Evolutionary conservation across 345 rosid genomes (phyloP).

Genomic region (Gossypium mustelinum): DNA sequence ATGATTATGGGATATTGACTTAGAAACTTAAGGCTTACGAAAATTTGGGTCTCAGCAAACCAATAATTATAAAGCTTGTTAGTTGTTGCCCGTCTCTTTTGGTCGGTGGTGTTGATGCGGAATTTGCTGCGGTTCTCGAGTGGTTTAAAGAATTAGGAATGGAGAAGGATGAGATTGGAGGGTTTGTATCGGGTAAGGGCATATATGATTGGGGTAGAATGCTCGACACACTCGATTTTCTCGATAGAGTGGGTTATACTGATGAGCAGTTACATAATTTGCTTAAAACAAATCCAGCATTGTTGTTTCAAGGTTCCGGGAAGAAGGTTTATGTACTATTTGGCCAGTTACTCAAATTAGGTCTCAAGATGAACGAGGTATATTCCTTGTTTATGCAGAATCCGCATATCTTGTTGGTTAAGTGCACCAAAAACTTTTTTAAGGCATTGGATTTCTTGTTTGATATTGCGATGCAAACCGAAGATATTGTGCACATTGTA

Average conservation of each 20-base stretch:
- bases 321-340: slow-evolving; percentile 53
- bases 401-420: slow-evolving; percentile 40
- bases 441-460: slow-evolving; percentile 49
- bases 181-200: slow-evolving; percentile 32
- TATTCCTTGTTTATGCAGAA: slow-evolving; percentile 36
- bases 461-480: slow-evolving; percentile 47
- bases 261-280: slow-evolving; percentile 45
- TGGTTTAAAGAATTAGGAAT: slow-evolving; percentile 45
- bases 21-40: slow-evolving; percentile 51
- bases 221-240: slow-evolving; percentile 54
- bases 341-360: slow-evolving; percentile 57
- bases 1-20: slow-evolving; percentile 40
- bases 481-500: slow-evolving; percentile 39
- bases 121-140: slow-evolving; percentile 48
- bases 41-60: slow-evolving; percentile 50
- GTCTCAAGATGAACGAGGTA: slow-evolving; percentile 44
- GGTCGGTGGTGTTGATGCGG: slow-evolving; percentile 42
- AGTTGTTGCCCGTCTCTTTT: slow-evolving; percentile 53
- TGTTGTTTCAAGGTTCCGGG: slow-evolving; percentile 63
- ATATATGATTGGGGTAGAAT: slow-evolving; percentile 59
- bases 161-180: slow-evolving; percentile 48
- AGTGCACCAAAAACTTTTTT: slow-evolving; percentile 40
- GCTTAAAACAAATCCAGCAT: slow-evolving; percentile 43
- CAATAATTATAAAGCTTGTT: slow-evolving; percentile 52
- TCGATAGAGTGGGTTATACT: slow-evolving; percentile 52